Evolutionary conservation across 768 basidiomycete species (phyloP).

Genomic region (Porpolomopsis calyptriformis): DNA sequence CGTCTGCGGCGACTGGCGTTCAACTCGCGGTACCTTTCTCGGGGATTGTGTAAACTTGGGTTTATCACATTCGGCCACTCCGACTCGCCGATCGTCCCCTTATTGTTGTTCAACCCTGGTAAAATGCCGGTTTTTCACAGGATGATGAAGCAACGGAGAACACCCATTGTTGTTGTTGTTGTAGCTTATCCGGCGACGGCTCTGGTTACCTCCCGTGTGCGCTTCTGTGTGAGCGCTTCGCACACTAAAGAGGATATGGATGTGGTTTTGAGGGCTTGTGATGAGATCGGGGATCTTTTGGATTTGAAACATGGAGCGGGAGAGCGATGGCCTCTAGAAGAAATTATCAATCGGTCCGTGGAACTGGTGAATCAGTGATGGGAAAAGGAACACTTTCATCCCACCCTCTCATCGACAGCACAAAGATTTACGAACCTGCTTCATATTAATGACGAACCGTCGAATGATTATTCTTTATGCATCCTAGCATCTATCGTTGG

Average conservation of each 20-base stretch:
- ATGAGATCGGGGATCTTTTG: slow-evolving; percentile 83
- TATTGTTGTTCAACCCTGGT: slow-evolving; percentile 85
- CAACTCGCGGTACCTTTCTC: slow-evolving; percentile 87
- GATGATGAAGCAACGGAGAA: slow-evolving; percentile 72
- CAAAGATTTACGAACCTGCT: no score
- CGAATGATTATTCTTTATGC: no score
- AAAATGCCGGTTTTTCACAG: slow-evolving; percentile 90
- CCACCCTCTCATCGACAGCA: not conserved
- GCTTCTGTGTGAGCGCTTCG: slow-evolving; percentile 89
- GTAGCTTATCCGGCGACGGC: slow-evolving; percentile 89
- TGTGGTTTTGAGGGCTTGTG: slow-evolving; percentile 69
- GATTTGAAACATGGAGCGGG: slow-evolving; percentile 73
- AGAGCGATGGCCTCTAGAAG: slow-evolving; percentile 73
- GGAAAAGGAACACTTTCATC: not conserved
- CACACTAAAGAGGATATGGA: slow-evolving; percentile 99
- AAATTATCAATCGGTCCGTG: slow-evolving; percentile 57
- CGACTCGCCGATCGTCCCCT: slow-evolving; percentile 86
- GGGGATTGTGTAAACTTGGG: slow-evolving; percentile 78
- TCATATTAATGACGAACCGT: not conserved
- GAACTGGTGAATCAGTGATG: slow-evolving; percentile 47
- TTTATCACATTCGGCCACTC: slow-evolving; percentile 94
- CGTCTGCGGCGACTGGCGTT: slow-evolving; percentile 86
- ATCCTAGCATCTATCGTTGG: no score
- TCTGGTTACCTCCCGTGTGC: slow-evolving; percentile 74
- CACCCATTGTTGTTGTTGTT: slow-evolving; percentile 80